Conservation (phyloP, 2,329 filamentous ascomycete species). For the Periconia macrospinosa region DNA sequence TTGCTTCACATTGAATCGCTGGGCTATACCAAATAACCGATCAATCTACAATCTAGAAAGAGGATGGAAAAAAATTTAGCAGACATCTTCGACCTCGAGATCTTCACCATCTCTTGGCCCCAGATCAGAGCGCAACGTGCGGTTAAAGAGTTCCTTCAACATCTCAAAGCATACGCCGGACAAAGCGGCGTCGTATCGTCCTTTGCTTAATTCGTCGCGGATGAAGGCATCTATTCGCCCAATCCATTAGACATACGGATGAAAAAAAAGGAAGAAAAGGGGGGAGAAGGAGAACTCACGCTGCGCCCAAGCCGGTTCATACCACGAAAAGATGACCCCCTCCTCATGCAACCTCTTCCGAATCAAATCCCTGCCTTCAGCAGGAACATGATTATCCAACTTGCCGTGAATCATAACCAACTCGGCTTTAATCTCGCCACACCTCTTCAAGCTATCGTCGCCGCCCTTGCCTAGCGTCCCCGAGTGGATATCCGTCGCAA, state of each 20-base stretch:
- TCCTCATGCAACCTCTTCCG: constrained; percentile 77
- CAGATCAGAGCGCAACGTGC: constrained; percentile 76
- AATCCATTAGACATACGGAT: not conserved
- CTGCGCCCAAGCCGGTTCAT: constrained; percentile 91
- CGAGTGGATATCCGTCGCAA: constrained; percentile 88
- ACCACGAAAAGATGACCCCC: constrained; percentile 75
- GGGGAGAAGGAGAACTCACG: constrained; percentile 51
- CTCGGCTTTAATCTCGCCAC: constrained; percentile 73
- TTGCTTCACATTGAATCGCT: no score
- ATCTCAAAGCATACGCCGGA: constrained; percentile 90
- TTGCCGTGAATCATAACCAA: constrained; percentile 89
- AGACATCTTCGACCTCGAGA: constrained; percentile 71
- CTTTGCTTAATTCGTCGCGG: constrained; percentile 87
- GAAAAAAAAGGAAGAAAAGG: not conserved
- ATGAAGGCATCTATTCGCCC: constrained; percentile 74
- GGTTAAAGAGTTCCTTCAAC: constrained; percentile 79
- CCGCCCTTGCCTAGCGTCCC: constrained; percentile 70
- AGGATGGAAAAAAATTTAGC: constrained; percentile 36
- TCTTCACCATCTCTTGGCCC: constrained; percentile 66
- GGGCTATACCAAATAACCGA: no score
- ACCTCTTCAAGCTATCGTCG: constrained; percentile 63
- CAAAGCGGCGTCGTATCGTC: constrained; percentile 87
- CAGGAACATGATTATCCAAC: constrained; percentile 86
- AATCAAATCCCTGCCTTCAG: constrained; percentile 80
- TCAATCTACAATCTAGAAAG: no score